These are phyloP conservation scores for Boeremia exigua DNA, from an alignment of 2,329 filamentous ascomycete species.

Conservation along the genomic window DNA sequence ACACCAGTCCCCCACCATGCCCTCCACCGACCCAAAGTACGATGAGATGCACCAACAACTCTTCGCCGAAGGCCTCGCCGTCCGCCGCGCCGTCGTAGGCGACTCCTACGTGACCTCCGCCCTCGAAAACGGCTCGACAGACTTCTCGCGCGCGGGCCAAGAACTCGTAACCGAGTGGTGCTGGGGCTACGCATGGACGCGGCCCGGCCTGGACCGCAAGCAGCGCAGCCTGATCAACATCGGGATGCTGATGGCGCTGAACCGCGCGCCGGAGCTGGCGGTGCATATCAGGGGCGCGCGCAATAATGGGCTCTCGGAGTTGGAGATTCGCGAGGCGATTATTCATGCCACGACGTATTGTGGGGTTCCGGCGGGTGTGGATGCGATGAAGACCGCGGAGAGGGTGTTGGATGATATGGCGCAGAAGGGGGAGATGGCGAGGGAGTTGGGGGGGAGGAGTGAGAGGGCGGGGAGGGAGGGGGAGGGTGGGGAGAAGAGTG, in stretches of 20 bases:
- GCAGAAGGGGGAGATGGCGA: slow-evolving; percentile 50
- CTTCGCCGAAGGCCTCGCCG: slow-evolving; percentile 66
- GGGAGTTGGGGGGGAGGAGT: slow-evolving; percentile 41
- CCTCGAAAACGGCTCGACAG: slow-evolving; percentile 61
- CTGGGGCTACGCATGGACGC: slow-evolving; percentile 70
- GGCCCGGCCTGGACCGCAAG: slow-evolving; percentile 67
- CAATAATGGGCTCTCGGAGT: slow-evolving; percentile 66
- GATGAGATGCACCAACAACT: slow-evolving; percentile 59
- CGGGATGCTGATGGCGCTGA: slow-evolving; percentile 68
- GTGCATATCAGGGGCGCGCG: slow-evolving; percentile 68
- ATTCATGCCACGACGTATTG: slow-evolving; percentile 60
- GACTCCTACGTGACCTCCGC: slow-evolving; percentile 65
- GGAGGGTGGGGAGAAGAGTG: neutral
- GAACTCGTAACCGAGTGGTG: slow-evolving; percentile 68
- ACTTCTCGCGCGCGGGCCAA: slow-evolving; percentile 67
- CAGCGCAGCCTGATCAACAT: slow-evolving; percentile 68
- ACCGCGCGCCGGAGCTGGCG: slow-evolving; percentile 64
- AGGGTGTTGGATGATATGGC: slow-evolving; percentile 60
- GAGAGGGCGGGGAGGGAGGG: slow-evolving; percentile 31
- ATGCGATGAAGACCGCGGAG: slow-evolving; percentile 61
- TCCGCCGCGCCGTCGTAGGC: slow-evolving; percentile 67
- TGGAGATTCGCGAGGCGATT: slow-evolving; percentile 68
- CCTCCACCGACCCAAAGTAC: slow-evolving; percentile 50
- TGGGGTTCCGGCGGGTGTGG: slow-evolving; percentile 61
- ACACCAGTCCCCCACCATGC: no score